These are phyloP conservation scores for Mycena olivaceomarginata DNA, from an alignment of 768 basidiomycete species.

Conservation along the genomic window DNA sequence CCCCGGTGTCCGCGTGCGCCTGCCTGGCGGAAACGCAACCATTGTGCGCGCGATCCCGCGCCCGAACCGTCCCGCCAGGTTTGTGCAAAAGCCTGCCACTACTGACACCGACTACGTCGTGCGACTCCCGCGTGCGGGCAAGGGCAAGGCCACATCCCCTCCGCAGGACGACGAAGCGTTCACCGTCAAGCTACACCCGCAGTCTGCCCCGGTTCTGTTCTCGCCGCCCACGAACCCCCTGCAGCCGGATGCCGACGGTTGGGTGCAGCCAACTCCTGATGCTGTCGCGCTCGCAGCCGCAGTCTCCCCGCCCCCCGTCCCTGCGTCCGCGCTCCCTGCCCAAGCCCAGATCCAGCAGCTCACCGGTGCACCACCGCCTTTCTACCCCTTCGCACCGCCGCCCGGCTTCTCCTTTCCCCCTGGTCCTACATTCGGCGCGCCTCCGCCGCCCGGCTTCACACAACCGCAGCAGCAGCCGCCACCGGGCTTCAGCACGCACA, in stretches of 20 bases:
- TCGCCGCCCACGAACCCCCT: conserved; percentile 22
- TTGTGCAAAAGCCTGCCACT: conserved; percentile 44
- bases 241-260: conserved; percentile 43
- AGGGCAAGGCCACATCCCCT: conserved; percentile 10
- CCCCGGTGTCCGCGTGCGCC: conserved; percentile 75
- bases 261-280: conserved; percentile 41
- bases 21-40: conserved; percentile 69
- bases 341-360: not conserved
- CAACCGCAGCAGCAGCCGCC: conserved; percentile 3
- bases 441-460: conserved; percentile 5
- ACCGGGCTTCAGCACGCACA: conserved; percentile 19
- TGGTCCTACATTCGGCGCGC: not conserved
- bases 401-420: conserved; percentile 25
- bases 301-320: conserved; percentile 24
- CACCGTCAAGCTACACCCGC: conserved; percentile 34
- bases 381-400: conserved; percentile 26
- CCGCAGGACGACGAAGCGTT: conserved; percentile 23
- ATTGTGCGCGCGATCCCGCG: conserved; percentile 64
- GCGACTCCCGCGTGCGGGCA: conserved; percentile 36
- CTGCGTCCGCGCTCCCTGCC: conserved; percentile 15
- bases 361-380: conserved; percentile 1
- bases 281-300: conserved; percentile 34
- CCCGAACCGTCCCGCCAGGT: conserved; percentile 33
- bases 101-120: conserved; percentile 34
- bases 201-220: not conserved